Percentiles rank a stretch among this genome's conserved stretches.
Evolutionary conservation across 1,284 basidiomycete genomes (phyloP).

Genomic region (Clitocybe nebularis): DNA sequence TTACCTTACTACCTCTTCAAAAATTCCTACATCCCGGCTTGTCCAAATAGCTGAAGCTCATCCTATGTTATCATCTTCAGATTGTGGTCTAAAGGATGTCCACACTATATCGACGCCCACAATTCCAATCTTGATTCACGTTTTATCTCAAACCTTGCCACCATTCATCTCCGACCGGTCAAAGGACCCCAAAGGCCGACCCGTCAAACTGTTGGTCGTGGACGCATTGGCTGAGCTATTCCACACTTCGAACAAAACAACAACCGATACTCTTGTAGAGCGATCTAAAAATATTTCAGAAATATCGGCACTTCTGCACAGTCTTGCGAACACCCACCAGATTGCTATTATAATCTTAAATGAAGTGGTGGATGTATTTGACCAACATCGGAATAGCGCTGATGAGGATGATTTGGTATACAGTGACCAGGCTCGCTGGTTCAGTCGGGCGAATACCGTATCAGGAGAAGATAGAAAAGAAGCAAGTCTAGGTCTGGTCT

Average conservation of each 20-base stretch:
- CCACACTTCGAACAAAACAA: constrained; percentile 53
- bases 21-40: constrained; percentile 66
- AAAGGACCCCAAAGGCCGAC: constrained; percentile 33
- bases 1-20: constrained; percentile 73
- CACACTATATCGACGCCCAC: constrained; percentile 59
- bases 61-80: constrained; percentile 40
- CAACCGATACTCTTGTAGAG: constrained; percentile 57
- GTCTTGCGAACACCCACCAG: constrained; percentile 55
- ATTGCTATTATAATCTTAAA: constrained; percentile 83
- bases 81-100: constrained; percentile 61
- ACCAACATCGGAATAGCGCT: constrained; percentile 24
- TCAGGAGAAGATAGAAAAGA: constrained; percentile 65
- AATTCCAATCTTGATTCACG: constrained; percentile 62
- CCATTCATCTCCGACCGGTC: constrained; percentile 43
- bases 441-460: constrained; percentile 59
- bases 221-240: constrained; percentile 84
- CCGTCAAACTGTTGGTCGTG: constrained; percentile 70
- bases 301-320: constrained; percentile 65
- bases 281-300: constrained; percentile 68
- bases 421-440: constrained; percentile 72
- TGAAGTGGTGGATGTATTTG: constrained; percentile 78
- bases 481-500: constrained; percentile 81
- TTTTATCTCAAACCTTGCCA: constrained; percentile 64
- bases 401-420: constrained; percentile 49
- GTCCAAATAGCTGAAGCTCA: constrained; percentile 51